phyloP scores from a whole-genome alignment of 192 early-diverging fungal species.

The Umbelopsis isabellina region DNA sequence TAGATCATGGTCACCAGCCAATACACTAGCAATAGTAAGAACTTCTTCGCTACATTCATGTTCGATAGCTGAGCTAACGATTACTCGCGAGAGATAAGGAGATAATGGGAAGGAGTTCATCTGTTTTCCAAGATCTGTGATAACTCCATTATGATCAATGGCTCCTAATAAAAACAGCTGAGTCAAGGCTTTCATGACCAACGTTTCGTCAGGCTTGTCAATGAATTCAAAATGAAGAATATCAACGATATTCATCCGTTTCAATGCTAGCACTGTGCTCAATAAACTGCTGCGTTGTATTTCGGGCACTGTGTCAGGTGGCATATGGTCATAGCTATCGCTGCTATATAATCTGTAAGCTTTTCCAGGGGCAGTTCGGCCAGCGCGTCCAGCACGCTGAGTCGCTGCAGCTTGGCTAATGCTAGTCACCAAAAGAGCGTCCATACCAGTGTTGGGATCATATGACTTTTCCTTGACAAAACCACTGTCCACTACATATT shows the following conservation, averaged over 20 bases:
- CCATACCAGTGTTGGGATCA: constrained; percentile 94
- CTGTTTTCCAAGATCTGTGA: constrained; percentile 81
- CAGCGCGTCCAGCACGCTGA: constrained; percentile 94
- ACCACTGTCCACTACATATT: constrained; percentile 93
- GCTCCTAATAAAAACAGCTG: constrained; percentile 89
- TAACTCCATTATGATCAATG: constrained; percentile 80
- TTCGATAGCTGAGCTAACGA: constrained; percentile 76
- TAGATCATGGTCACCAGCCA: constrained; percentile 84
- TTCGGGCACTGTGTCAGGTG: constrained; percentile 88
- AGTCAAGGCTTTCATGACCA: constrained; percentile 83
- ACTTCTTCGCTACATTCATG: constrained; percentile 85
- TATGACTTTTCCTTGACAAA: constrained; percentile 95
- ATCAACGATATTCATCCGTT: constrained; percentile 89
- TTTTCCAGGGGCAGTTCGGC: constrained; percentile 87
- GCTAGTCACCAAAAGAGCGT: constrained; percentile 87
- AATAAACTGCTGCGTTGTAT: constrained; percentile 94
- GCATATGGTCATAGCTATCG: constrained; percentile 84
- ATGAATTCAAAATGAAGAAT: constrained; percentile 93
- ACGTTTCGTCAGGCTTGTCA: constrained; percentile 85
- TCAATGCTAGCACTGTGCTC: constrained; percentile 86
- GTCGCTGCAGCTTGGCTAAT: constrained; percentile 93
- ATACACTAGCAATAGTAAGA: constrained; percentile 89
- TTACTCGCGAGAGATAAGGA: constrained; percentile 87
- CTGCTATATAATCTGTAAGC: constrained; percentile 91
- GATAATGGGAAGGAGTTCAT: constrained; percentile 94